Conservation (phyloP, 1,139 yeast genomes). For the Saccharomyces hybrid region DNA sequence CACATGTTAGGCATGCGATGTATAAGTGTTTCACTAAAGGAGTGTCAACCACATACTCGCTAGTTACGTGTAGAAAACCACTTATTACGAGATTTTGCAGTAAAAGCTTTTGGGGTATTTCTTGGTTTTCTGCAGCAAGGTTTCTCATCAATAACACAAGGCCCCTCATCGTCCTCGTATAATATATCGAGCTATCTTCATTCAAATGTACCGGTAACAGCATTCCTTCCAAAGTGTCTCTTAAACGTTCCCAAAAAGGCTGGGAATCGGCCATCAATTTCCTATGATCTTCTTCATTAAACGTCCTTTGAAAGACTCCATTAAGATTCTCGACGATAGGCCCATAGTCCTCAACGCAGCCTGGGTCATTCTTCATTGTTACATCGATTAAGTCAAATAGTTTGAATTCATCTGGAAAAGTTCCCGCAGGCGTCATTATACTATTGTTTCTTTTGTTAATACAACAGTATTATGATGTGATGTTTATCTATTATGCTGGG, state of each 20-base stretch:
- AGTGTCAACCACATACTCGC: neutral
- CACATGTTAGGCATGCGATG: constrained; percentile 16
- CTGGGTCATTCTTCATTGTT: neutral
- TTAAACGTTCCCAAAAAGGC: constrained; percentile 17
- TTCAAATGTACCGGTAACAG: neutral
- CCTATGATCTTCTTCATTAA: constrained; percentile 23
- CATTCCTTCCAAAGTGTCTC: constrained; percentile 6
- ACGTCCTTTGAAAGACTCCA: constrained; percentile 20
- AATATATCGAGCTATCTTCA: neutral
- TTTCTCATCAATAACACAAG: constrained; percentile 32
- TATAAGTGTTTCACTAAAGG: constrained; percentile 7
- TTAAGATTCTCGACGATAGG: constrained; percentile 9
- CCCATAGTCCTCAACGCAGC: neutral
- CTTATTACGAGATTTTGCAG: neutral
- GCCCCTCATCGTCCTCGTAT: constrained; percentile 23
- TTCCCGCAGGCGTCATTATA: neutral
- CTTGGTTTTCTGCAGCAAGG: constrained; percentile 27
- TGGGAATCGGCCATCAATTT: constrained; percentile 13
- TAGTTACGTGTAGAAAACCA: neutral
- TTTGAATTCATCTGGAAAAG: constrained; percentile 7
- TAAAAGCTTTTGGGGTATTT: constrained; percentile 10
- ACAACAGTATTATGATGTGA: neutral
- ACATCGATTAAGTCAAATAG: neutral
- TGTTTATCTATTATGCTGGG: neutral
- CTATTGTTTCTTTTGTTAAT: neutral